These are phyloP conservation scores for Hyaloperonospora arabidopsidis DNA, from an alignment of 352 stramenopile species.

Conservation along the genomic window DNA sequence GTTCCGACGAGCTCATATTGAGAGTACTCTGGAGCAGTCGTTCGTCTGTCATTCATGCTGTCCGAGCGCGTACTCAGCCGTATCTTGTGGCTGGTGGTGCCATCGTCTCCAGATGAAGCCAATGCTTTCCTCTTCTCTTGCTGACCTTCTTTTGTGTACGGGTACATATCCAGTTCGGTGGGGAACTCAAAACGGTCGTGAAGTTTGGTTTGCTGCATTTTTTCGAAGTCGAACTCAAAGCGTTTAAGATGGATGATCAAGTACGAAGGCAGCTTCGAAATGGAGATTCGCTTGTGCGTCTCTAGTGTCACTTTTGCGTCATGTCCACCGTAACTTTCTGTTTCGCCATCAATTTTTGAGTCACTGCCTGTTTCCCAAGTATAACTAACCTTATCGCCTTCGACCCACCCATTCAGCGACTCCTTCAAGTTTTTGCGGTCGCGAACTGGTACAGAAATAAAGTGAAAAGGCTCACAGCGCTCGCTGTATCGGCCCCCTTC, in stretches of 20 bases:
- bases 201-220: constrained; percentile 90
- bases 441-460: constrained; percentile 84
- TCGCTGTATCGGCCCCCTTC: constrained; percentile 84
- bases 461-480: constrained; percentile 86
- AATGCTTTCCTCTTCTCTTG: constrained; percentile 45
- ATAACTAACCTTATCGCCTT: constrained; percentile 87
- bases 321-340: constrained; percentile 23
- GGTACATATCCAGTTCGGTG: constrained; percentile 82
- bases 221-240: constrained; percentile 94
- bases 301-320: constrained; percentile 76
- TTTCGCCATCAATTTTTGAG: constrained; percentile 16
- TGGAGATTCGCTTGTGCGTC: constrained; percentile 87
- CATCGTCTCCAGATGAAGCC: constrained; percentile 18
- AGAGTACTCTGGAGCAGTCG: constrained; percentile 67
- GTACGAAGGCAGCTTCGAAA: constrained; percentile 80
- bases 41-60: constrained; percentile 17
- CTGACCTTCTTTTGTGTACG: constrained; percentile 84
- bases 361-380: constrained; percentile 65
- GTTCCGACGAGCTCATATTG: constrained; percentile 83
- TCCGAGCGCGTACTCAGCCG: constrained; percentile 26
- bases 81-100: constrained; percentile 14
- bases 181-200: constrained; percentile 93
- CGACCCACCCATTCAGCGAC: constrained; percentile 80
- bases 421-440: constrained; percentile 83
- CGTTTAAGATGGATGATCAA: constrained; percentile 93